phyloP scores from a whole-genome alignment of 2,329 filamentous ascomycete genomes.

The Aspergillus puulaauensis region DNA sequence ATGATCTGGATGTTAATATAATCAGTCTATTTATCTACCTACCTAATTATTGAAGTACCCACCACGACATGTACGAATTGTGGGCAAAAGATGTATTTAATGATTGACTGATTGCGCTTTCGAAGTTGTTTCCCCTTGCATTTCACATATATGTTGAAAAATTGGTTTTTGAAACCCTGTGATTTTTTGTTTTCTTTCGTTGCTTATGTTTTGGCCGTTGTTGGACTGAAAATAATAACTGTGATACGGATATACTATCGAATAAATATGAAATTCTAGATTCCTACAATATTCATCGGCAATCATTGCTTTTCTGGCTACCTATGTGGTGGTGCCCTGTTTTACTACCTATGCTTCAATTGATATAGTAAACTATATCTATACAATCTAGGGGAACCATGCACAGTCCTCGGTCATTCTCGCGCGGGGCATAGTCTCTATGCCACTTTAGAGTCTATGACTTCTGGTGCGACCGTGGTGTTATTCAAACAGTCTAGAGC shows the following conservation, averaged over 20 bases:
- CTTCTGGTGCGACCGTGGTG: too few relatives aligned
- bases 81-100: conserved; percentile 1
- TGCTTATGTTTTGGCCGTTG: background rate
- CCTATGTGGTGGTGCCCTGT: too few relatives aligned
- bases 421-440: too few relatives aligned
- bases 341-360: too few relatives aligned
- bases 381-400: too few relatives aligned
- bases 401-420: too few relatives aligned
- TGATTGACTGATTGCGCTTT: background rate
- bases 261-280: too few relatives aligned
- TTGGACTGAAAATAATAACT: background rate
- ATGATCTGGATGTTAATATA: conserved; percentile 7
- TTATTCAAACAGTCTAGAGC: too few relatives aligned
- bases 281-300: too few relatives aligned
- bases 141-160: background rate
- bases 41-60: background rate
- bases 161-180: background rate
- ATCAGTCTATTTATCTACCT: background rate
- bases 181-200: background rate
- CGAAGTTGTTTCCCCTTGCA: background rate
- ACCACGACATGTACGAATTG: background rate
- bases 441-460: too few relatives aligned
- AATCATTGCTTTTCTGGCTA: too few relatives aligned
- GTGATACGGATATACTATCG: background rate
- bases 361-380: too few relatives aligned